Percentiles rank a stretch among this genome's conserved stretches.
These are phyloP conservation scores for Pseudozyma hubeiensis DNA, from an alignment of 1,284 basidiomycete genomes.

Conservation along the genomic window DNA sequence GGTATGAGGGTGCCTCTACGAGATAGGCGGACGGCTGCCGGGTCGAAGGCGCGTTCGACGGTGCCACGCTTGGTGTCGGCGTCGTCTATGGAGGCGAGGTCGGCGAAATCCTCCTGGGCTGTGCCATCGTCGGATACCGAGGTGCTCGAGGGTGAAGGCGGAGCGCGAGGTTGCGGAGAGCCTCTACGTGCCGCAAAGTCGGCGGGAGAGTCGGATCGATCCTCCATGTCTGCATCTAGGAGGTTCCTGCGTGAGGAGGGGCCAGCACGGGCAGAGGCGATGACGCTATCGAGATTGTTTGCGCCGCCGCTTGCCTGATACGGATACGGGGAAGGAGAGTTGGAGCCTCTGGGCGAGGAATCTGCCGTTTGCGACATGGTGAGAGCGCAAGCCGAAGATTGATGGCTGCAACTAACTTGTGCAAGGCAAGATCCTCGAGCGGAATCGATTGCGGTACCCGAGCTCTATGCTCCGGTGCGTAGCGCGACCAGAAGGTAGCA, in stretches of 20 bases:
- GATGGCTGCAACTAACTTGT: background rate
- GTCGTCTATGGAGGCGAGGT: conserved; percentile 47
- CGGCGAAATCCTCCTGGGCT: conserved; percentile 51
- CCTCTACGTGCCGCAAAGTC: conserved; percentile 17
- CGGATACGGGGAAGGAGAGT: conserved; percentile 49
- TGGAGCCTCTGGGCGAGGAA: conserved; percentile 49
- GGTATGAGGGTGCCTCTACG: conserved; percentile 45
- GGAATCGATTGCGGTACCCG: too few species aligned
- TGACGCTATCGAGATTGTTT: conserved; percentile 4
- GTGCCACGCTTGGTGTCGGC: conserved; percentile 12
- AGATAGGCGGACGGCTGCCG: conserved; percentile 33
- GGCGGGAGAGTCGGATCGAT: conserved; percentile 40
- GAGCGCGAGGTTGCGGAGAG: conserved; percentile 47
- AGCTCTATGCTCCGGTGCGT: too few species aligned
- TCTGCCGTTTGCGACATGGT: conserved; percentile 44
- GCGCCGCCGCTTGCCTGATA: conserved; percentile 4
- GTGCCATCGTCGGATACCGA: conserved; percentile 61
- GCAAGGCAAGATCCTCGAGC: background rate
- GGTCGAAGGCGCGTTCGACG: conserved; percentile 28
- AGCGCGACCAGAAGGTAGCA: too few species aligned
- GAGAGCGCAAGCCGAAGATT: conserved; percentile 2
- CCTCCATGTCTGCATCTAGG: conserved; percentile 40
- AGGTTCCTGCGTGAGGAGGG: conserved; percentile 25
- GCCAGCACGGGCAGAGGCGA: conserved; percentile 12
- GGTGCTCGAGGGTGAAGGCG: conserved; percentile 60